Evolutionary conservation across 2,329 filamentous ascomycete species (phyloP).

Genomic region (Ceratocystis papillata): DNA sequence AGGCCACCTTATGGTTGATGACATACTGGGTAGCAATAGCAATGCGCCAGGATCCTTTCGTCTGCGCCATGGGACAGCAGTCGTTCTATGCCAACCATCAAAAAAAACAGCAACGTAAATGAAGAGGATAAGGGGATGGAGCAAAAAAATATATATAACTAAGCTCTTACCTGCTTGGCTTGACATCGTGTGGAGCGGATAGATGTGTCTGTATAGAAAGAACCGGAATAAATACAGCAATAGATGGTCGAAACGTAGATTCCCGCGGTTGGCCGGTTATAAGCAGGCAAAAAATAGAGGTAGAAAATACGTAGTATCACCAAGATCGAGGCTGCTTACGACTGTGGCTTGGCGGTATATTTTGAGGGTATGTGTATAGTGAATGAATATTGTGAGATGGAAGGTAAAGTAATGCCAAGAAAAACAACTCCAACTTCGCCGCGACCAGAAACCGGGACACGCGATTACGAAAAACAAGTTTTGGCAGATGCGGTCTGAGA

Average conservation of each 20-base stretch:
- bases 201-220: conserved; percentile 8
- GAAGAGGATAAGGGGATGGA: background rate
- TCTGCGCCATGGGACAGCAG: background rate
- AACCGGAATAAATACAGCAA: background rate
- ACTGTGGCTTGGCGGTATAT: background rate
- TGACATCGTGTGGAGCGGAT: conserved; percentile 18
- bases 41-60: too few relatives aligned
- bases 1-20: background rate
- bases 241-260: background rate
- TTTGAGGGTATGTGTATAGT: background rate
- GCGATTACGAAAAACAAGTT: background rate
- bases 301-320: background rate
- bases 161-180: conserved; percentile 24
- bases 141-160: background rate
- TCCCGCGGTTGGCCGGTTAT: background rate
- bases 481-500: too few relatives aligned
- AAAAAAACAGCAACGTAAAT: background rate
- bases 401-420: background rate
- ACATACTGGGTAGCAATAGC: background rate
- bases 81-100: background rate
- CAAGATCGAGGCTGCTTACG: background rate
- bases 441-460: background rate
- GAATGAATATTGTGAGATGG: background rate
- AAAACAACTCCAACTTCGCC: background rate
- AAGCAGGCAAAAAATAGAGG: background rate